Percentiles rank a stretch among this genome's conserved stretches.
Evolutionary conservation across 805 yeast species (phyloP).

Genomic region (Lachancea dasiensis): DNA sequence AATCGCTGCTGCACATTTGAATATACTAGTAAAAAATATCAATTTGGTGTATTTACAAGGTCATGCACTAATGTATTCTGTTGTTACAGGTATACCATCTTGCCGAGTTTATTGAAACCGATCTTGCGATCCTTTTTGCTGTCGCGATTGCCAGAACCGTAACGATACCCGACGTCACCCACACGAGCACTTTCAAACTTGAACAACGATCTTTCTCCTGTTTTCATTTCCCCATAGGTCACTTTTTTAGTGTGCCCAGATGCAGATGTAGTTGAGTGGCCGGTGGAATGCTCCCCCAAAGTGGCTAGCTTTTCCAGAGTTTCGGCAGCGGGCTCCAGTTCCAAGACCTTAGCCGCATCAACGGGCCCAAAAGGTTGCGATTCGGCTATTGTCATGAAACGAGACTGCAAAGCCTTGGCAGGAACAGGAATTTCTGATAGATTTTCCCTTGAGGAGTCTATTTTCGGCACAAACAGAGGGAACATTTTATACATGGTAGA

Average conservation of each 20-base stretch:
- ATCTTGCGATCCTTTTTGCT: conserved; percentile 75
- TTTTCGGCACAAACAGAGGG: conserved; percentile 55
- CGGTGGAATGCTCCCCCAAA: conserved; percentile 46
- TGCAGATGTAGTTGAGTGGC: conserved; percentile 20
- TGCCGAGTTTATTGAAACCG: conserved; percentile 64
- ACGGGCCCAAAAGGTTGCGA: conserved; percentile 93
- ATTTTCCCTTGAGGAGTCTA: conserved; percentile 46
- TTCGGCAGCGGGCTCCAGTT: conserved; percentile 79
- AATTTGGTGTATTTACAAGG: conserved; percentile 2
- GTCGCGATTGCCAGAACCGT: conserved; percentile 88
- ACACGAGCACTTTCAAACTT: conserved; percentile 72
- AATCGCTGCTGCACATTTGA: too few relatives aligned
- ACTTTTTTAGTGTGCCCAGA: conserved; percentile 32
- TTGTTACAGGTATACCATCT: conserved; percentile 34
- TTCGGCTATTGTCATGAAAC: conserved; percentile 86
- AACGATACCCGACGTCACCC: conserved; percentile 85
- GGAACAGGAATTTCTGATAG: conserved; percentile 94
- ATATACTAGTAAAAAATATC: background rate
- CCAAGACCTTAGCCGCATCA: conserved; percentile 84
- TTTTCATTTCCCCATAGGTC: conserved; percentile 50
- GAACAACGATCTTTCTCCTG: conserved; percentile 68
- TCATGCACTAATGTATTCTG: too few relatives aligned
- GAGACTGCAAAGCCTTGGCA: conserved; percentile 68
- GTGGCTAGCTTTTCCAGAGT: conserved; percentile 65
- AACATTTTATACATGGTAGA: conserved; percentile 69